Base-by-base conservation (phyloP, 495 filamentous ascomycete species). In the Aspergillus diversus region DNA sequence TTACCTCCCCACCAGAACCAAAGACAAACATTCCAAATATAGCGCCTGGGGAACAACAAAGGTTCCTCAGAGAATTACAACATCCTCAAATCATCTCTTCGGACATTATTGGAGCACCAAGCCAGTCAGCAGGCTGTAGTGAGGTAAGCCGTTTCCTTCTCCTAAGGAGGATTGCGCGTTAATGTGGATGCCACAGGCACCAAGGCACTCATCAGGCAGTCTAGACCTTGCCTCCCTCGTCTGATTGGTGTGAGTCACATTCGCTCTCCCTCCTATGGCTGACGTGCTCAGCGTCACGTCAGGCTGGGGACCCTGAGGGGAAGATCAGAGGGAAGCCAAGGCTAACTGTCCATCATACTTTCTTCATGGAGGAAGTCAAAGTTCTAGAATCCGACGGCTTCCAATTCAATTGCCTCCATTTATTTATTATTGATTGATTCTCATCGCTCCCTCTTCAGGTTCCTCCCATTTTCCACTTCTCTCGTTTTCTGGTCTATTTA, bases 101-200 rank as follows among this genome's bases (percentile, higher is more conserved):
- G 47, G 49, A 52, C 48, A 43, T 60, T 15, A 43, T 43, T 43
- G 39, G 39, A 11, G 39, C 39, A 43, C 39, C 39, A 43, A 15
- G 39, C 16, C n/a, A 0, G 16, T 9, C n/a, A n/a, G 5, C 59
- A n/a, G 59, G 33, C 16, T 39, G 43, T 59, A 62, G 65, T 67
- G 65, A 67, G 61, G 65, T 67, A 67, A 67, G 65, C 65, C 33
- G 51, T 42, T 51, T 27, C 51, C 31, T 59, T 43, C 34, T 52
- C 43, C 37, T 31, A 33, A 13, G 27, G 35, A 55, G 7, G 65
- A 67, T 64, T 67, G 65, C 61, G 65, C 42, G 61, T 64, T 58
- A 59, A 15, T 8, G 6, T 2, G 37, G 15, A 32, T 58, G 57
- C 61, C 61, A 61, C 52, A 63, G 61, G 58, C 58, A 54, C 7